phyloP scores from a whole-genome alignment of 192 early-diverging fungal species.

The Coemansia sp. region DNA sequence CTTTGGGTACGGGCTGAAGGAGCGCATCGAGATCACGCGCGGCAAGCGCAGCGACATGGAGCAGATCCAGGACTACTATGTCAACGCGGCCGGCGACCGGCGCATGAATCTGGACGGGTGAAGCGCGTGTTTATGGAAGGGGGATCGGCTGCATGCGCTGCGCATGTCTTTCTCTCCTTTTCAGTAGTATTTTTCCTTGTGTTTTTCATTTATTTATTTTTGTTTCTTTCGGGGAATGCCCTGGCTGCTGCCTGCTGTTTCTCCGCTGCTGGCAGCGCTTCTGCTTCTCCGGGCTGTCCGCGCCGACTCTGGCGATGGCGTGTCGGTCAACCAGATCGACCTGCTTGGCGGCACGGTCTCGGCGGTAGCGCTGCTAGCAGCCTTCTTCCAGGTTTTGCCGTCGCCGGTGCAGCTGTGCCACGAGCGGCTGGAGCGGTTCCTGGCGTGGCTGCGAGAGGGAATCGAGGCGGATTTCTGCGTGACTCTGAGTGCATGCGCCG shows the following conservation, averaged over 20 bases:
- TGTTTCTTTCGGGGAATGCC: neutral
- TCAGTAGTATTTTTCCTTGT: neutral
- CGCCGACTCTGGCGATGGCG: neutral
- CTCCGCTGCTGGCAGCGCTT: neutral
- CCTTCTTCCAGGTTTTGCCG: conserved; percentile 18
- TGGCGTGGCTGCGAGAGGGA: conserved; percentile 6
- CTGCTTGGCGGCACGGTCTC: conserved; percentile 16
- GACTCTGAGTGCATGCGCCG: conserved; percentile 7
- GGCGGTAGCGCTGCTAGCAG: neutral
- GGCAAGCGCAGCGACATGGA: conserved; percentile 53
- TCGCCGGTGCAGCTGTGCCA: conserved; percentile 6
- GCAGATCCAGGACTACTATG: conserved; percentile 51
- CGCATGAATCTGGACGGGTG: conserved; percentile 49
- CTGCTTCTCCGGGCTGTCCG: neutral
- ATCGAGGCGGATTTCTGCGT: conserved; percentile 24
- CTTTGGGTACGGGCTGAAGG: conserved; percentile 50
- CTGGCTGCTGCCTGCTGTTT: neutral
- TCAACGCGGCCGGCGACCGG: conserved; percentile 48
- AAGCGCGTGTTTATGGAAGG: no score
- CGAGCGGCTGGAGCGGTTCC: conserved; percentile 3
- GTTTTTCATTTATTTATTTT: neutral
- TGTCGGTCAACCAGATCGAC: conserved; percentile 18
- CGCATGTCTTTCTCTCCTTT: neutral
- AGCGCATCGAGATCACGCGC: conserved; percentile 46
- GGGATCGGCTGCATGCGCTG: neutral